Conservation (phyloP, 2,329 filamentous ascomycete species). For the Nannizziopsis barbatae region DNA sequence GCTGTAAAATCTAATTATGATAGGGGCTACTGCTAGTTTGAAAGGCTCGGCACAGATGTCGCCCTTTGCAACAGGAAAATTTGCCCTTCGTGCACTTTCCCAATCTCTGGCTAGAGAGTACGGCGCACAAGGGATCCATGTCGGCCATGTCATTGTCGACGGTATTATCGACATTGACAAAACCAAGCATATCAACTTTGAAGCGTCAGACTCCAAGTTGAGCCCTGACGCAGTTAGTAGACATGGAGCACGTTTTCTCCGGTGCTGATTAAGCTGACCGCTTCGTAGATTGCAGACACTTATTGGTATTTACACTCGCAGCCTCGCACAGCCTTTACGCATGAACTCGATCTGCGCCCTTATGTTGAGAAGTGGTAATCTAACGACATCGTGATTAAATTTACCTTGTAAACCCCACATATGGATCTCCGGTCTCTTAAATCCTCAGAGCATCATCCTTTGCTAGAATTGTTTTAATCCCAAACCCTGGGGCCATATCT, state of each 20-base stretch:
- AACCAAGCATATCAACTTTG: constrained; percentile 50
- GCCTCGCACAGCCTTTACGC: constrained; percentile 65
- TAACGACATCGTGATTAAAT: too few species aligned
- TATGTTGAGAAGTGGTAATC: constrained; percentile 70
- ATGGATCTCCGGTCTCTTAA: too few species aligned
- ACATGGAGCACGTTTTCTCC: neutral
- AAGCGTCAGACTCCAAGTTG: constrained; percentile 56
- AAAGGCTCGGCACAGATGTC: constrained; percentile 59
- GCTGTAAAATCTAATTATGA: neutral
- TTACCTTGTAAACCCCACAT: too few species aligned
- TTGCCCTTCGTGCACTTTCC: constrained; percentile 60
- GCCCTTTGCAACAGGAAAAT: constrained; percentile 68
- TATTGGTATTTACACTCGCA: constrained; percentile 81
- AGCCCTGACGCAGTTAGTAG: constrained; percentile 58
- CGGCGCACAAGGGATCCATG: constrained; percentile 71
- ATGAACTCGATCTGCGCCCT: constrained; percentile 69
- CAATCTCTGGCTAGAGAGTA: constrained; percentile 75
- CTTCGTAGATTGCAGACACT: constrained; percentile 62
- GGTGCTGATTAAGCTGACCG: neutral
- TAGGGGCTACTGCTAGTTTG: constrained; percentile 67
- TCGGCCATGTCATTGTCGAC: constrained; percentile 72
- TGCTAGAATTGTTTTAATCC: too few species aligned
- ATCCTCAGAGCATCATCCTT: too few species aligned
- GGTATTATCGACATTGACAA: constrained; percentile 72
- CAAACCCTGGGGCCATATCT: too few species aligned